These are phyloP conservation scores for Begonia fuchsioides DNA, from an alignment of 306 rosid species.

Conservation along the genomic window DNA sequence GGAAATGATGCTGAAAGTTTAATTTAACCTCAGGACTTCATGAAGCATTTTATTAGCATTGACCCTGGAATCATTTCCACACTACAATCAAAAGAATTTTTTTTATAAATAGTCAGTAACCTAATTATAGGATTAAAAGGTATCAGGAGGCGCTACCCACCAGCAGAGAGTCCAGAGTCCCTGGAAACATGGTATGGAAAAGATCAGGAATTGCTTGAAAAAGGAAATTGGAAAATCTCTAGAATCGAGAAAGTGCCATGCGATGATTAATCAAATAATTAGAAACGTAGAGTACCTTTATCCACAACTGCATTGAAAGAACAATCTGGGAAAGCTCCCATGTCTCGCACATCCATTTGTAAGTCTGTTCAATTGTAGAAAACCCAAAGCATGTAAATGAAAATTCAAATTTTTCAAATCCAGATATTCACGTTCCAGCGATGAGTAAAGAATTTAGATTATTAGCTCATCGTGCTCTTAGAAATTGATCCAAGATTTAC, in stretches of 20 bases:
- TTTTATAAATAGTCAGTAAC: constrained; percentile 8
- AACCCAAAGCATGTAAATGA: not conserved
- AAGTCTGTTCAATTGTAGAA: constrained; percentile 32
- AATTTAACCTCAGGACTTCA: constrained; percentile 72
- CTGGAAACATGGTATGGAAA: constrained; percentile 24
- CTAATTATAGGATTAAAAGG: constrained; percentile 7
- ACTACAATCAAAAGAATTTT: constrained; percentile 31
- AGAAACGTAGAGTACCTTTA: constrained; percentile 34
- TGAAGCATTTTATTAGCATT: constrained; percentile 65
- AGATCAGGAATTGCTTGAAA: not conserved
- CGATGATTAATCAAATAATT: not conserved
- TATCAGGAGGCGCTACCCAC: constrained; percentile 26
- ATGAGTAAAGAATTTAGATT: not conserved
- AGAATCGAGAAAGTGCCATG: not conserved
- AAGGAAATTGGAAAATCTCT: not conserved
- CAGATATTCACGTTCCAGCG: not conserved
- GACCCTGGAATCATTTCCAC: constrained; percentile 55
- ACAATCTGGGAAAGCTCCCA: constrained; percentile 46
- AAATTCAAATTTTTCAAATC: not conserved
- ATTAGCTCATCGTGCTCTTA: not conserved
- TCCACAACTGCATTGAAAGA: constrained; percentile 58
- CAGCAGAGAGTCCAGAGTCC: constrained; percentile 85
- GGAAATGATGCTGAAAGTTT: constrained; percentile 18
- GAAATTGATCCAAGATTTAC: not conserved
- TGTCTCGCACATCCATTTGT: constrained; percentile 74